phyloP scores from a whole-genome alignment of 176 grass and related monocot genomes.

The Oropetium thomaeum region DNA sequence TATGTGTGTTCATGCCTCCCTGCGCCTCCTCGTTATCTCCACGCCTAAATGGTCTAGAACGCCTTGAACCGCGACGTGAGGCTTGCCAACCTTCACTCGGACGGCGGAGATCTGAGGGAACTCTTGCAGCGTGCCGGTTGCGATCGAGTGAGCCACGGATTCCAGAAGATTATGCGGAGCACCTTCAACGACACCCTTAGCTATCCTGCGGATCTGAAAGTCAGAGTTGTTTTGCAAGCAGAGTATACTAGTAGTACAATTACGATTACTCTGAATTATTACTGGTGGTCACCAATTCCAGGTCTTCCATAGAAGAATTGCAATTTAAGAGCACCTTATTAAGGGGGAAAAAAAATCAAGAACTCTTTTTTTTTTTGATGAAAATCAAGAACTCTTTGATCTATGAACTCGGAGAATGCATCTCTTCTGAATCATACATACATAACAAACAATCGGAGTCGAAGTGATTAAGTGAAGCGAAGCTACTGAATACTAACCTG shows the following conservation, averaged over 20 bases:
- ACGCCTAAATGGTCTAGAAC: slow-evolving; percentile 68
- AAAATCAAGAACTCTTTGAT: too few species aligned
- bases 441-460: too few species aligned
- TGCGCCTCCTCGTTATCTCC: slow-evolving; percentile 66
- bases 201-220: slow-evolving; percentile 71
- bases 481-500: slow-evolving; percentile 40
- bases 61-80: slow-evolving; percentile 69
- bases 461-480: too few species aligned
- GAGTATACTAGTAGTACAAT: neutral
- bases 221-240: too few species aligned
- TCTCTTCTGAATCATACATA: neutral
- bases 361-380: too few species aligned
- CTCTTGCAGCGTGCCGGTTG: slow-evolving; percentile 50
- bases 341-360: too few species aligned
- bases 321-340: too few species aligned
- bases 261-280: neutral
- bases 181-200: slow-evolving; percentile 63
- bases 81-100: slow-evolving; percentile 75
- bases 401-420: neutral
- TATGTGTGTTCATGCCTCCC: slow-evolving; percentile 27
- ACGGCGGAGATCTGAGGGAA: slow-evolving; percentile 72
- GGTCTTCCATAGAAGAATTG: too few species aligned
- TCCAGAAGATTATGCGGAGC: slow-evolving; percentile 69
- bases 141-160: slow-evolving; percentile 80
- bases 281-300: too few species aligned